Evolutionary conservation across 2,329 filamentous ascomycete species (phyloP).

Genomic region (Aphanoascus verrucosus): DNA sequence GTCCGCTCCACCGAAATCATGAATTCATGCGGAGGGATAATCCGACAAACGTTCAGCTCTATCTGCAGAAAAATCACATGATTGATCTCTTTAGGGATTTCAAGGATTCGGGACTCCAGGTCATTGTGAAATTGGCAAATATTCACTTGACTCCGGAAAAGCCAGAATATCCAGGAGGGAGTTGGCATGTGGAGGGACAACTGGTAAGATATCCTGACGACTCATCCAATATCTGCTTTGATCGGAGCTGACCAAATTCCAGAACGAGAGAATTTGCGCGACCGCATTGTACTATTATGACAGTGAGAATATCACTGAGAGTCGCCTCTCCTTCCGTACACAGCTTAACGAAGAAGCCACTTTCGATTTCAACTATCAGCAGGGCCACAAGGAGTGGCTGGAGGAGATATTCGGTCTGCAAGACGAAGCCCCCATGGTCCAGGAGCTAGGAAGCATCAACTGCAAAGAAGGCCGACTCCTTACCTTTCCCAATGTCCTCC

Average conservation of each 20-base stretch:
- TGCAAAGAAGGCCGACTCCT: constrained; percentile 17
- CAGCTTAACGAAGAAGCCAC: constrained; percentile 22
- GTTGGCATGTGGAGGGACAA: constrained; percentile 41
- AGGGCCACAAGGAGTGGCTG: constrained; percentile 14
- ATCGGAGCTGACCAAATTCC: neutral
- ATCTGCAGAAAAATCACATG: constrained; percentile 19
- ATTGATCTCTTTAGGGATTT: constrained; percentile 23
- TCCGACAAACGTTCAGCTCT: too few relatives aligned
- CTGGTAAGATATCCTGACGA: constrained; percentile 21
- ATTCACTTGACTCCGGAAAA: constrained; percentile 50
- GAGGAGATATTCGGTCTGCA: constrained; percentile 11
- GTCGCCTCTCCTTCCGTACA: constrained; percentile 43
- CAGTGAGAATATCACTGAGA: constrained; percentile 48
- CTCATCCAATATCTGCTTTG: neutral
- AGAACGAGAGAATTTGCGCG: constrained; percentile 55
- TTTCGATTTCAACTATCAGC: constrained; percentile 26
- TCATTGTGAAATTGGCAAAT: constrained; percentile 54
- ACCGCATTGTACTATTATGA: constrained; percentile 55
- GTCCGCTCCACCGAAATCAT: neutral
- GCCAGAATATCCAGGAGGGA: constrained; percentile 40
- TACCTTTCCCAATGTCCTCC: constrained; percentile 18
- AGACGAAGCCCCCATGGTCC: constrained; percentile 7
- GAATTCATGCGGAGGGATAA: too few relatives aligned
- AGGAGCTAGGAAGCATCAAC: constrained; percentile 14
- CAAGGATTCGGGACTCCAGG: constrained; percentile 39